These are phyloP conservation scores for Ceratocystiopsis sp. DNA, from an alignment of 2,329 filamentous ascomycete species.

Conservation along the genomic window DNA sequence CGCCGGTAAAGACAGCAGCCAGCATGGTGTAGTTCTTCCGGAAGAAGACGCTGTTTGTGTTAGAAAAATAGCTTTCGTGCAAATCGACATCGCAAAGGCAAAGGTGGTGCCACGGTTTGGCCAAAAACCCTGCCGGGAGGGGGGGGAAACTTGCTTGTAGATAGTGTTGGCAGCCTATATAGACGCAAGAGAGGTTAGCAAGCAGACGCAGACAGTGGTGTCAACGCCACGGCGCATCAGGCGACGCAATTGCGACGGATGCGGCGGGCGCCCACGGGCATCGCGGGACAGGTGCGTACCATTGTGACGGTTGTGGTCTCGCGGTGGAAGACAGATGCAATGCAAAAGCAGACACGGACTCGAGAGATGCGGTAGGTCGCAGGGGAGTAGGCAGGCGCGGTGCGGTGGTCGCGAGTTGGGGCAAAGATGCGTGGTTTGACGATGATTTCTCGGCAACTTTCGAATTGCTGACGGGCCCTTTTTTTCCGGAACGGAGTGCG, in stretches of 20 bases:
- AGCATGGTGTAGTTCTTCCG: constrained; percentile 80
- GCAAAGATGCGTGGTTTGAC: background rate
- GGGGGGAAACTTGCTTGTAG: constrained; percentile 36
- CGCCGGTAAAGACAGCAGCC: constrained; percentile 65
- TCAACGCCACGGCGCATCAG: background rate
- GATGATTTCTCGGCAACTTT: constrained; percentile 9
- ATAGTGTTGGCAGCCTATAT: constrained; percentile 26
- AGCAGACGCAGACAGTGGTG: constrained; percentile 3
- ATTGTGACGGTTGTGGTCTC: constrained; percentile 4
- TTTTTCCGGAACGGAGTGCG: constrained; percentile 10
- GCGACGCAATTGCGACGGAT: background rate
- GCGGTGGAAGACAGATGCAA: too few species aligned
- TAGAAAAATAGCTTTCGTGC: background rate
- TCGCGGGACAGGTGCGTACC: constrained; percentile 2
- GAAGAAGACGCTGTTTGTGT: constrained; percentile 52
- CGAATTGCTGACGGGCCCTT: constrained; percentile 8
- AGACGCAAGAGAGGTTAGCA: constrained; percentile 19
- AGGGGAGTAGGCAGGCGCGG: too few species aligned
- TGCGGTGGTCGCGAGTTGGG: too few species aligned
- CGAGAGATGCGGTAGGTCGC: too few species aligned
- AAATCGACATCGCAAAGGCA: too few species aligned
- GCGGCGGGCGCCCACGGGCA: background rate
- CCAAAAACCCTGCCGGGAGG: too few species aligned
- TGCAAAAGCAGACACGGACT: too few species aligned
- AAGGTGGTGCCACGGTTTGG: background rate